Evolutionary conservation across 306 rosid genomes (phyloP).

Genomic region (Casuarina cunninghamiana): DNA sequence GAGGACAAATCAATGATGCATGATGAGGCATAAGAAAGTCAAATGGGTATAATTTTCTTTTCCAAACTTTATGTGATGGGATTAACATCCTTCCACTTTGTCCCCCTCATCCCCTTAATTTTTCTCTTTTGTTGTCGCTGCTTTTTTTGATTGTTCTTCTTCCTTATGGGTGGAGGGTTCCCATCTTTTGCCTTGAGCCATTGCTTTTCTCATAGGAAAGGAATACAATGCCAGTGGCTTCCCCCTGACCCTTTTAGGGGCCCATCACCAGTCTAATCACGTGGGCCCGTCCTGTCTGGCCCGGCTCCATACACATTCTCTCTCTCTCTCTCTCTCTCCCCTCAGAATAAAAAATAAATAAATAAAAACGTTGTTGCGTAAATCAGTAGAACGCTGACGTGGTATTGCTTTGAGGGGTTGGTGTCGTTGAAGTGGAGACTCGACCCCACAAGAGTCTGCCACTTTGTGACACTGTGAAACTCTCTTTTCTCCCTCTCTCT

Average conservation of each 20-base stretch:
- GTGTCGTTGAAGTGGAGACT: conserved; percentile 71
- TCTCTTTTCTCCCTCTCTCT: conserved; percentile 18
- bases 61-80: conserved; percentile 76
- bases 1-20: conserved; percentile 64
- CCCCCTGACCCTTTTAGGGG: conserved; percentile 49
- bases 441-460: conserved; percentile 65
- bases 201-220: conserved; percentile 78
- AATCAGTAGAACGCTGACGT: conserved; percentile 62
- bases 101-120: conserved; percentile 59
- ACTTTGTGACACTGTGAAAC: conserved; percentile 40
- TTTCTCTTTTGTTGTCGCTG: conserved; percentile 30
- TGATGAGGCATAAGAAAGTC: conserved; percentile 79
- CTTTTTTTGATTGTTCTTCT: conserved; percentile 26
- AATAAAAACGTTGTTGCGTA: conserved; percentile 56
- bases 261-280: conserved; percentile 63
- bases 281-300: conserved; percentile 72
- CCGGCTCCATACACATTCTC: conserved; percentile 30
- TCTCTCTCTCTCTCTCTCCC: too few relatives aligned
- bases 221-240: conserved; percentile 58
- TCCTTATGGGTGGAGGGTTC: conserved; percentile 62
- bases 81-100: conserved; percentile 99
- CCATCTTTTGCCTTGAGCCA: conserved; percentile 63
- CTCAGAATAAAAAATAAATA: neutral
- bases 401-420: conserved; percentile 63
- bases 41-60: conserved; percentile 68